phyloP scores from a whole-genome alignment of 176 grass and related monocot genomes.

The Echinochloa phyllopogon region DNA sequence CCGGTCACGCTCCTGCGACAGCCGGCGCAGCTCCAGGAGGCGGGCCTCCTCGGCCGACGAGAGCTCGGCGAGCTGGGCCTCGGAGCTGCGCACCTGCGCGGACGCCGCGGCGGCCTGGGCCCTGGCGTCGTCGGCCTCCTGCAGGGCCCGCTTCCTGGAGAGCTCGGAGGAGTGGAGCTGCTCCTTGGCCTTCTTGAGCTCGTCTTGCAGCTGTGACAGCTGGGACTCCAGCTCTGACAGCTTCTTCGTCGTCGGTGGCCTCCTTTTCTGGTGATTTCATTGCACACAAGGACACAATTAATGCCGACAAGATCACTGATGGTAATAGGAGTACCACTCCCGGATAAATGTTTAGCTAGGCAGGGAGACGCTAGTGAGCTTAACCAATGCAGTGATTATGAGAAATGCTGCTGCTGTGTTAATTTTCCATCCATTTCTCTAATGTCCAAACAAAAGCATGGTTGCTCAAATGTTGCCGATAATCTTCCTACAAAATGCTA shows the following conservation, averaged over 20 bases:
- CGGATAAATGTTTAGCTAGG: background rate
- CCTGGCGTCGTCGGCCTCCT: slow-evolving; percentile 75
- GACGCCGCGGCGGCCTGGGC: slow-evolving; percentile 51
- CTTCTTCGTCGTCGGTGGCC: slow-evolving; percentile 67
- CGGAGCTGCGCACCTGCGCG: slow-evolving; percentile 49
- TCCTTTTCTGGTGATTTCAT: slow-evolving; percentile 67
- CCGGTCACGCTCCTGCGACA: slow-evolving; percentile 93
- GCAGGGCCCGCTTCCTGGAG: slow-evolving; percentile 61
- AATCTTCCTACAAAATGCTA: slow-evolving; percentile 1
- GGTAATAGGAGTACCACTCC: background rate
- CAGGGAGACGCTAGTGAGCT: background rate
- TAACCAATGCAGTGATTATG: background rate
- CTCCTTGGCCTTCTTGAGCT: slow-evolving; percentile 82
- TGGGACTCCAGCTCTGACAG: slow-evolving; percentile 67
- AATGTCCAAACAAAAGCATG: background rate
- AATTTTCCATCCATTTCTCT: background rate
- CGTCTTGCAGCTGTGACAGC: slow-evolving; percentile 74
- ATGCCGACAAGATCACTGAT: slow-evolving; percentile 35
- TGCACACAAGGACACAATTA: slow-evolving; percentile 36
- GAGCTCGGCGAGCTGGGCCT: slow-evolving; percentile 63
- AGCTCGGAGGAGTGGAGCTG: slow-evolving; percentile 74
- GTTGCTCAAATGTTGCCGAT: background rate
- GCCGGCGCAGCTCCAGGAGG: slow-evolving; percentile 75
- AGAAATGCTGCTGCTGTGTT: background rate
- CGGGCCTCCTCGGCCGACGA: slow-evolving; percentile 66